Conservation (phyloP, 1,139 yeast genomes). For the Saccharomyces hybrid region DNA sequence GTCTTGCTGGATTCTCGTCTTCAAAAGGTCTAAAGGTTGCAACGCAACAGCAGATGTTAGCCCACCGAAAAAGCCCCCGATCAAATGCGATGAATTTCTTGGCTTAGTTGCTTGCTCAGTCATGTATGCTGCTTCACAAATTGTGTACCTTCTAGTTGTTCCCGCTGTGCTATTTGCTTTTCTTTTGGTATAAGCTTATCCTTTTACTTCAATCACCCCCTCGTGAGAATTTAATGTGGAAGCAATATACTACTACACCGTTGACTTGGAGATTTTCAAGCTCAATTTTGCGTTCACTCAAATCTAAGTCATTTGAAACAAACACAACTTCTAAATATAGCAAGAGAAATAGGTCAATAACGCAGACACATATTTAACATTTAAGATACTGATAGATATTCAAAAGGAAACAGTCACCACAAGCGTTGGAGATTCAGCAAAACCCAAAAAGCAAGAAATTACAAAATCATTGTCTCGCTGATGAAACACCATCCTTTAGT, state of each 20-base stretch:
- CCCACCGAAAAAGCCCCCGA: constrained; percentile 86
- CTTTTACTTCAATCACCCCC: not conserved
- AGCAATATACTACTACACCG: not conserved
- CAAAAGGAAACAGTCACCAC: not conserved
- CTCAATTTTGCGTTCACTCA: not conserved
- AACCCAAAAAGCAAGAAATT: not conserved
- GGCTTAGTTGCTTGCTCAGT: constrained; percentile 7
- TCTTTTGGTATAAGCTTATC: not conserved
- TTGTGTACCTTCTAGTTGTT: not conserved
- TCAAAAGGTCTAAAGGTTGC: constrained; percentile 86
- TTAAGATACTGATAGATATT: not conserved
- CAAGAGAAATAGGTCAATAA: not conserved
- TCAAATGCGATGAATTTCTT: constrained; percentile 42
- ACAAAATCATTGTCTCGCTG: not conserved
- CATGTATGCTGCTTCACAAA: not conserved
- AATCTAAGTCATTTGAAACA: not conserved
- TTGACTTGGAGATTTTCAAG: not conserved
- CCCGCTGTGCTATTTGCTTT: not conserved
- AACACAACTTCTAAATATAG: not conserved
- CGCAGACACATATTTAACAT: not conserved
- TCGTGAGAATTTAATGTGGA: not conserved
- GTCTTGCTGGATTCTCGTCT: constrained; percentile 82
- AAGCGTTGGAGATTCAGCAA: not conserved
- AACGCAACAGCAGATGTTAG: constrained; percentile 70
- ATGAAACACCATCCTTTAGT: not conserved